Evolutionary conservation across 306 rosid genomes (phyloP), one percentile per base, ranked within the genome.

Genomic region (Citrullus mucosospermus): DNA sequence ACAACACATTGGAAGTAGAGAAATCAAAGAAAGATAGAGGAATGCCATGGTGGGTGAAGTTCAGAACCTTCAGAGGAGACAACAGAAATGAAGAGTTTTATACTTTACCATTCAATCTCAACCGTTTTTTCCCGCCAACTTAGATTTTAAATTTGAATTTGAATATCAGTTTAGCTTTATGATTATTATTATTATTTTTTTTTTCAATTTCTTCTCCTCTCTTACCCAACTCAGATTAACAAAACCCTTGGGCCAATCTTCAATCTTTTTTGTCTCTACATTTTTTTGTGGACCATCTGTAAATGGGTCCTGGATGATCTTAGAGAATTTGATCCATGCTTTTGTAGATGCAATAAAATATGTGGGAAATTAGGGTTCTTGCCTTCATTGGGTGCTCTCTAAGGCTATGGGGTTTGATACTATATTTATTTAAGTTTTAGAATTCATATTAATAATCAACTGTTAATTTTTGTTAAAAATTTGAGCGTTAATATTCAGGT

Each of bases 11-110:
- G 41, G 97, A 94, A 68, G 98, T 95, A 1, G 93, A 95, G 43
- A 92, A 88, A 20, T 90, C 97, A 0, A 92, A 91, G 89, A 95
- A 89, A 77, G 98, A 95, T 66, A 79, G 97, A 46, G 99, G 99
- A 25, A 95, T 95, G 99, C 97, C 99, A 5, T 95, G 99, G 97
- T 95, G 99, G 99, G 90, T 88, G 38, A 95, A 92, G 89, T 95
- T 95, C 84, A 85, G 97, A 85, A 86, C 96, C 1, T 95, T 95
- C 28, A 83, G 90, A 86, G 99, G 99, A 81, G 99, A 95, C 74
- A 95, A 90, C 63, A 88, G 97, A 84, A 95, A 95, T 18, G 99
- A 95, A 88, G 99, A 92, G 79, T 95, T 95, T 85, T 95, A 95
- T 59, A 92, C 91, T 22, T 79, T 95, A 82, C 99, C 99, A 1